Evolutionary conservation across 345 rosid genomes (phyloP), one percentile per base, ranked within the genome.

Genomic region (rapeseed (Brassica napus)): DNA sequence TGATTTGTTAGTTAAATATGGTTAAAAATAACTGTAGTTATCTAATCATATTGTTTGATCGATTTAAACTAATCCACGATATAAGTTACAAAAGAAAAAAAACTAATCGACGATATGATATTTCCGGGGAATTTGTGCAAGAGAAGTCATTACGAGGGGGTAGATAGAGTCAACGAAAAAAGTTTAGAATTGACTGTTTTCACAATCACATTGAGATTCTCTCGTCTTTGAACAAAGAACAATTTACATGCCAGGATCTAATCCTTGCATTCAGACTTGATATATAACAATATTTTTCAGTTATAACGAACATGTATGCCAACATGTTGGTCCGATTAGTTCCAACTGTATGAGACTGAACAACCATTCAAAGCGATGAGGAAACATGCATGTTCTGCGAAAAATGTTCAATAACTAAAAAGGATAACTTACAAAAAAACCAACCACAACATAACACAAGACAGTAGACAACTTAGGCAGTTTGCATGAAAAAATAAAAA

Each of bases 401-500:
- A 21, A 21, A 21, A 21, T 21, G 23, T 21, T 21, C 23, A 21
- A 21, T 21, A 21, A 21, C 23, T 21, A 21, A 21, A 21, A 21
- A 21, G 23, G 23, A 21, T 21, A 21, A 21, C 23, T 21, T 21
- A 0, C 23, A 21, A 21, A 21, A 21, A 21, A 21, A 21, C 23
- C 23, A 21, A 21, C 23, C 23, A 21, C 23, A 21, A 21, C 23
- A 21, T 21, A 21, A 21, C 23, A 21, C 23, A 21, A 21, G 23
- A 21, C 23, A 21, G 23, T 21, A 55, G 24, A 49, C 31, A 32
- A 23, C 66, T 63, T 6, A 11, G 4, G 64, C 34, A 6, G 37
- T 77, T 63, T 77, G 71, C 66, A 65, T 71, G 76, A 63, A 63
- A 71, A 5, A 39, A 8, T 1, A 39, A 42, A 6, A 62, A 77